A percentile compares a stretch with the other conserved stretches of the same genome.
These are phyloP conservation scores for Neonectria faginata DNA, from an alignment of 2,329 filamentous ascomycete genomes.

Conservation along the genomic window DNA sequence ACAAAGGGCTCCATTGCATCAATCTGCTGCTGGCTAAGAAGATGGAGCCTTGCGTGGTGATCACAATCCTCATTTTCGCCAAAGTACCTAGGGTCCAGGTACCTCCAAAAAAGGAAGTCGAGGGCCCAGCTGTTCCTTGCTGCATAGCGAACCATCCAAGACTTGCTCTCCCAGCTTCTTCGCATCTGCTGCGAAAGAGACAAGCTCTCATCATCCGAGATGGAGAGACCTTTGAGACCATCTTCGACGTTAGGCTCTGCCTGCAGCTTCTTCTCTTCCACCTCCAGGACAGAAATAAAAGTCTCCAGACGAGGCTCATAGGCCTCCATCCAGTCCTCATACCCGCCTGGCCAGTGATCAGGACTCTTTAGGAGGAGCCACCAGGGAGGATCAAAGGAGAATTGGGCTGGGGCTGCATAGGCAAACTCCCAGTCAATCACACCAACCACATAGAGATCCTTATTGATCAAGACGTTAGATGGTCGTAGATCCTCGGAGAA, in stretches of 20 bases:
- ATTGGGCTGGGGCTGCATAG: slow-evolving; percentile 51
- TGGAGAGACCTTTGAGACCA: no score
- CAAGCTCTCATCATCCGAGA: no score
- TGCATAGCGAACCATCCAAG: slow-evolving; percentile 51
- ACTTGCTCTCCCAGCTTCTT: slow-evolving; percentile 50
- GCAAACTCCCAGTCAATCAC: slow-evolving; percentile 58
- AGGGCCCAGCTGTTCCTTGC: slow-evolving; percentile 54
- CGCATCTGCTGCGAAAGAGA: slow-evolving; percentile 50
- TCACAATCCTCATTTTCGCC: no score
- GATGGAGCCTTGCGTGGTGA: no score
- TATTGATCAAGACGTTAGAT: slow-evolving; percentile 48
- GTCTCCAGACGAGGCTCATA: not conserved
- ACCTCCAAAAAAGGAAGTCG: slow-evolving; percentile 53
- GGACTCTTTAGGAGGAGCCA: no score
- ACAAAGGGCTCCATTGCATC: no score
- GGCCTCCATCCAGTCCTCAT: not conserved
- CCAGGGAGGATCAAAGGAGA: slow-evolving; percentile 52
- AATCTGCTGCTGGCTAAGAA: no score
- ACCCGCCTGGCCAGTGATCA: slow-evolving; percentile 2
- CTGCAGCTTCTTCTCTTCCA: no score
- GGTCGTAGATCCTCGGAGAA: slow-evolving; percentile 47
- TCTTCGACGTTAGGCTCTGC: no score
- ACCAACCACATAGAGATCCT: slow-evolving; percentile 44
- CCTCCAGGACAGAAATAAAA: no score
- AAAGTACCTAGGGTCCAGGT: slow-evolving; percentile 46